phyloP scores from a whole-genome alignment of 768 basidiomycete species.

The Mycena sanguinolenta region DNA sequence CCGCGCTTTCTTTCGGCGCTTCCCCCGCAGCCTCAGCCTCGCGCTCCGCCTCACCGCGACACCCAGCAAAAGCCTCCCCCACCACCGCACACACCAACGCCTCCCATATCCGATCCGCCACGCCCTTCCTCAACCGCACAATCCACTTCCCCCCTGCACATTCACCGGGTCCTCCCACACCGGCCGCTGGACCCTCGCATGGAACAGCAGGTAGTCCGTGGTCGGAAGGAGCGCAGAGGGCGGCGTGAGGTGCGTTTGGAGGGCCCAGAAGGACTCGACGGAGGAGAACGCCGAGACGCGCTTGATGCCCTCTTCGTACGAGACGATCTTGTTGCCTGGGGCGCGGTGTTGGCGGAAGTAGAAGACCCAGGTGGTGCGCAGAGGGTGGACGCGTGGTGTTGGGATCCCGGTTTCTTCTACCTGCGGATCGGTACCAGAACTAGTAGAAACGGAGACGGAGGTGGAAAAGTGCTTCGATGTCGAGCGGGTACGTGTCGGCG shows the following conservation, averaged over 20 bases:
- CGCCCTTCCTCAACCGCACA: slow-evolving; percentile 90
- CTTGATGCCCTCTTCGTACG: slow-evolving; percentile 96
- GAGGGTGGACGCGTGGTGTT: slow-evolving; percentile 67
- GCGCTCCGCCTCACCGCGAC: slow-evolving; percentile 60
- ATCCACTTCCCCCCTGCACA: slow-evolving; percentile 95
- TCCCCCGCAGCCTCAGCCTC: background rate
- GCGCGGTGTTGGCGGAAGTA: slow-evolving; percentile 94
- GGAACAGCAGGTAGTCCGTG: slow-evolving; percentile 95
- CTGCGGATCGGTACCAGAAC: too few species aligned
- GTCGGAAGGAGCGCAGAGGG: slow-evolving; percentile 89
- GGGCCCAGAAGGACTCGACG: slow-evolving; percentile 96
- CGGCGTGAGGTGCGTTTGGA: slow-evolving; percentile 91
- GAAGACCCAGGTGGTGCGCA: slow-evolving; percentile 71
- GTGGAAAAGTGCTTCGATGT: slow-evolving; percentile 83
- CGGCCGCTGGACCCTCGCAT: slow-evolving; percentile 85
- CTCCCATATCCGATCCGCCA: slow-evolving; percentile 93
- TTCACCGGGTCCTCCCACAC: slow-evolving; percentile 98
- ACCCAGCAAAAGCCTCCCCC: slow-evolving; percentile 90
- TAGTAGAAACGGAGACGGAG: too few species aligned
- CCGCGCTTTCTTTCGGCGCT: slow-evolving; percentile 28
- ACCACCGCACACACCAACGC: slow-evolving; percentile 88
- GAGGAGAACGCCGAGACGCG: slow-evolving; percentile 85
- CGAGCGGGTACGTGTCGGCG: slow-evolving; percentile 57
- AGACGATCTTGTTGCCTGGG: slow-evolving; percentile 90
- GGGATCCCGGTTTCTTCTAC: too few species aligned